Percentiles rank a stretch among this genome's conserved stretches.
Evolutionary conservation across 345 rosid genomes (phyloP).

Genomic region (Erysimum cheiranthoides): DNA sequence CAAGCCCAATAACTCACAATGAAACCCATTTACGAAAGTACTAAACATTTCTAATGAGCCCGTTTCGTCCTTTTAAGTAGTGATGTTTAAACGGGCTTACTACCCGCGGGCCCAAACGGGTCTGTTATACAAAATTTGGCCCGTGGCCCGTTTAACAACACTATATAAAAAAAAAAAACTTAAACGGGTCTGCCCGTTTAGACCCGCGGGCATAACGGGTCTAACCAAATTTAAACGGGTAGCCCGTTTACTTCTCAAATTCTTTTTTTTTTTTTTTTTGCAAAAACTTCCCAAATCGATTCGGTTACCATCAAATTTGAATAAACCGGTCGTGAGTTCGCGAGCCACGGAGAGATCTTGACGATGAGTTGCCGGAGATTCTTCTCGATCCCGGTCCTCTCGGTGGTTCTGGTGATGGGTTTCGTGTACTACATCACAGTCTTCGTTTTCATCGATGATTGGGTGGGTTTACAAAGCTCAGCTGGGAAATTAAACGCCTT

Average conservation of each 20-base stretch:
- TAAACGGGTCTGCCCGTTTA: too few species aligned
- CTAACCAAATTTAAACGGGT: too few species aligned
- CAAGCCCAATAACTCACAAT: not conserved
- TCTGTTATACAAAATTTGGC: too few species aligned
- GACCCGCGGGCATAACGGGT: too few species aligned
- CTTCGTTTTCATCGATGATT: slow-evolving; percentile 59
- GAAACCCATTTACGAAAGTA: not conserved
- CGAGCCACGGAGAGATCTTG: slow-evolving; percentile 41
- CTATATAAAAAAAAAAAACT: too few species aligned
- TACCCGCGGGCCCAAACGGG: too few species aligned
- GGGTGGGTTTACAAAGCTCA: slow-evolving; percentile 67
- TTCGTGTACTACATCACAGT: slow-evolving; percentile 59
- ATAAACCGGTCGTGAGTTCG: slow-evolving; percentile 20
- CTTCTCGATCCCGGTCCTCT: slow-evolving; percentile 56
- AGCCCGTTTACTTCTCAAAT: too few species aligned
- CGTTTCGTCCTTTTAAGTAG: not conserved
- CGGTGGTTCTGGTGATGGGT: slow-evolving; percentile 56
- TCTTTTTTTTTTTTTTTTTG: too few species aligned
- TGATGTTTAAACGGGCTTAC: too few species aligned
- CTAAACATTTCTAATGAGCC: not conserved
- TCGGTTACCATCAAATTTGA: slow-evolving; percentile 21
- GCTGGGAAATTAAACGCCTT: slow-evolving; percentile 56
- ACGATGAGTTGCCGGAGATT: slow-evolving; percentile 60
- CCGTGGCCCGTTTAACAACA: too few species aligned
- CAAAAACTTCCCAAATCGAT: too few species aligned